Conservation (phyloP, 2,329 filamentous ascomycete genomes). For the Xylaria multiplex region DNA sequence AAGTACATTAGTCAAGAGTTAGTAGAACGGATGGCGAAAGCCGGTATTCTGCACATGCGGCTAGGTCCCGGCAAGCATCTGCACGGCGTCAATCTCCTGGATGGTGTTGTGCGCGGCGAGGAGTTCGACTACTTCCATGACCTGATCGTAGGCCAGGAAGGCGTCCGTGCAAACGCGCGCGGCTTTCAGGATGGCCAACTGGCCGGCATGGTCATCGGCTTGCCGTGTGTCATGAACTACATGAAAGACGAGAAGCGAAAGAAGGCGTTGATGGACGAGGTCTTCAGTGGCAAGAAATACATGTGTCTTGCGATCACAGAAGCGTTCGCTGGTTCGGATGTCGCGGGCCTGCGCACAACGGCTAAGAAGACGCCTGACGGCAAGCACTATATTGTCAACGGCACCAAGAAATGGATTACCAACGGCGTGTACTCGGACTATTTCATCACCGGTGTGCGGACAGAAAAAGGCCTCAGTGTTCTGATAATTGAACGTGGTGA, state of each 20-base stretch:
- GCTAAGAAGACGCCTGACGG: slow-evolving; percentile 80
- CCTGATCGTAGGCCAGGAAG: slow-evolving; percentile 78
- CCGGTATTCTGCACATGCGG: slow-evolving; percentile 81
- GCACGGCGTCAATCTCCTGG: slow-evolving; percentile 74
- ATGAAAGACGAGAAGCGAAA: slow-evolving; percentile 73
- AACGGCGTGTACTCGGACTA: slow-evolving; percentile 85
- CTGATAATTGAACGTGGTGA: slow-evolving; percentile 78
- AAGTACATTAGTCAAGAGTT: slow-evolving; percentile 76
- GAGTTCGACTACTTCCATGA: slow-evolving; percentile 92
- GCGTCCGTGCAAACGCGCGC: slow-evolving; percentile 74
- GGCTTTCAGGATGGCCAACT: slow-evolving; percentile 90
- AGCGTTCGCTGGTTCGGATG: slow-evolving; percentile 86
- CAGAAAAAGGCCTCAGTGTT: slow-evolving; percentile 81
- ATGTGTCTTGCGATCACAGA: slow-evolving; percentile 90
- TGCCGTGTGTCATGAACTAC: slow-evolving; percentile 84
- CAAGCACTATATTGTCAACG: slow-evolving; percentile 76
- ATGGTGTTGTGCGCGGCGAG: slow-evolving; percentile 76
- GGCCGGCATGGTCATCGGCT: slow-evolving; percentile 84
- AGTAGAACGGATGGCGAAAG: slow-evolving; percentile 80
- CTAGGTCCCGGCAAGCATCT: slow-evolving; percentile 85
- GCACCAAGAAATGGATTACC: slow-evolving; percentile 87
- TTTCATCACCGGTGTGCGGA: slow-evolving; percentile 83
- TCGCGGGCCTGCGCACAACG: slow-evolving; percentile 81
- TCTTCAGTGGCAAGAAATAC: slow-evolving; percentile 84
- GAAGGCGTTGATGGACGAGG: slow-evolving; percentile 74